Percentiles rank a stretch among this genome's conserved stretches.
Evolutionary conservation across 2,329 filamentous ascomycete species (phyloP).

Genomic region (Neonectria ditissima): DNA sequence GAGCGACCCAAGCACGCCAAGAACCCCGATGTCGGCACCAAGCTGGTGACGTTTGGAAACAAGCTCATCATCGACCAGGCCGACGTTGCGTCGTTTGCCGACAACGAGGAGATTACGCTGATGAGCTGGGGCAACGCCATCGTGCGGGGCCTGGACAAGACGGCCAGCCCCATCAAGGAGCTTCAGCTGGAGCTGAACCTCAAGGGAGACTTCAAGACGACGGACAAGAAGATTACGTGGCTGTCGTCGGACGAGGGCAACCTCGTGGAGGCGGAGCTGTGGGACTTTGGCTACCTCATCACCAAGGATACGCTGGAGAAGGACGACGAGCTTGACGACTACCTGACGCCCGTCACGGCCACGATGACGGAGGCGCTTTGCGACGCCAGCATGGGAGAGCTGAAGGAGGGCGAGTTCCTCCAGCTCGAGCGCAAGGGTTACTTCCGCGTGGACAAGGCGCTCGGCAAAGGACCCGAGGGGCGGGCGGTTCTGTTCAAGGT

Average conservation of each 20-base stretch:
- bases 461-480: slow-evolving; percentile 62
- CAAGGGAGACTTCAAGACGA: slow-evolving; percentile 92
- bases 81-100: slow-evolving; percentile 83
- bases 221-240: slow-evolving; percentile 97
- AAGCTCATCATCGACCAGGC: slow-evolving; percentile 86
- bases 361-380: slow-evolving; percentile 80
- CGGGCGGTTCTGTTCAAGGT: slow-evolving; percentile 69
- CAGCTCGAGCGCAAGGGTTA: slow-evolving; percentile 96
- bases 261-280: slow-evolving; percentile 84
- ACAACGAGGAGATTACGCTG: slow-evolving; percentile 91
- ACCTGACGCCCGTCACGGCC: slow-evolving; percentile 81
- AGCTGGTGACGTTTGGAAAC: slow-evolving; percentile 84
- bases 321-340: slow-evolving; percentile 87
- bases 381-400: slow-evolving; percentile 80
- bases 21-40: slow-evolving; percentile 85
- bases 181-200: slow-evolving; percentile 90
- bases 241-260: slow-evolving; percentile 80
- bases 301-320: slow-evolving; percentile 95
- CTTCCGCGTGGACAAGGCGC: slow-evolving; percentile 82
- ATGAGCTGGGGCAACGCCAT: slow-evolving; percentile 97
- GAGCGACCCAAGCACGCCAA: slow-evolving; percentile 91
- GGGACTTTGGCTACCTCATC: slow-evolving; percentile 95
- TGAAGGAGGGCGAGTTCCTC: slow-evolving; percentile 91
- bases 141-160: slow-evolving; percentile 73
- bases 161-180: slow-evolving; percentile 68